Evolutionary conservation across 2,329 filamentous ascomycete genomes (phyloP).

Genomic region (Hypomyces rosellus): DNA sequence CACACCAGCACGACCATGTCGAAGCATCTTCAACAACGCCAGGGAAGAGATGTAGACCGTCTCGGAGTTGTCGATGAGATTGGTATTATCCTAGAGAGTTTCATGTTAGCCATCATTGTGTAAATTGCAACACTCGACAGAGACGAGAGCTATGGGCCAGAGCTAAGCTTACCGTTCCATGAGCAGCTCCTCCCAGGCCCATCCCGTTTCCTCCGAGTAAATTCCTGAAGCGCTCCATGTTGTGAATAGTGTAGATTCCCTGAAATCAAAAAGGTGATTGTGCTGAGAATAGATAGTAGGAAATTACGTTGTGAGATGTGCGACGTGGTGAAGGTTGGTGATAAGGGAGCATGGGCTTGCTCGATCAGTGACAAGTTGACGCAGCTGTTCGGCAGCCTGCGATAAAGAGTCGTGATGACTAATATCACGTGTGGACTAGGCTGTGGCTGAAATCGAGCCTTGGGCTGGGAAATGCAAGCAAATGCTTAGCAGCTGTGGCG

Average conservation of each 20-base stretch:
- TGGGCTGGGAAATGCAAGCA: background rate
- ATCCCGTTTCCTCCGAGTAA: slow-evolving; percentile 76
- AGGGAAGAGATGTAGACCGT: slow-evolving; percentile 99
- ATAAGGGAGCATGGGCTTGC: slow-evolving; percentile 6
- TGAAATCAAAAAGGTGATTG: background rate
- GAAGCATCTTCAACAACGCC: slow-evolving; percentile 95
- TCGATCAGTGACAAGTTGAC: slow-evolving; percentile 9
- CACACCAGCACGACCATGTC: slow-evolving; percentile 93
- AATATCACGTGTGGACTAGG: slow-evolving; percentile 7
- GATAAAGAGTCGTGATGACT: slow-evolving; percentile 6
- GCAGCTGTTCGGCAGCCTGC: slow-evolving; percentile 14
- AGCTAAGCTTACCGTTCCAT: slow-evolving; percentile 32
- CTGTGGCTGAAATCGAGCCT: background rate
- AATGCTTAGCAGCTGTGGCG: background rate
- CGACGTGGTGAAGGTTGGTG: background rate
- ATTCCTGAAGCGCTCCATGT: slow-evolving; percentile 88
- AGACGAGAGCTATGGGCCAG: background rate
- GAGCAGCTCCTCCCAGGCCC: slow-evolving; percentile 48
- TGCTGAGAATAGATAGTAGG: background rate
- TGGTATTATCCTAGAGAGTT: slow-evolving; percentile 66
- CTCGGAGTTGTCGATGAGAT: slow-evolving; percentile 96
- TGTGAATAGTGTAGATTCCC: slow-evolving; percentile 4
- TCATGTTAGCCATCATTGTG: slow-evolving; percentile 11
- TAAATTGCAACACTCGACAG: background rate
- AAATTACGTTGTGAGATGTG: background rate